Evolutionary conservation across 108 stramenopile species (phyloP).

Genomic region (Seminavis robusta): DNA sequence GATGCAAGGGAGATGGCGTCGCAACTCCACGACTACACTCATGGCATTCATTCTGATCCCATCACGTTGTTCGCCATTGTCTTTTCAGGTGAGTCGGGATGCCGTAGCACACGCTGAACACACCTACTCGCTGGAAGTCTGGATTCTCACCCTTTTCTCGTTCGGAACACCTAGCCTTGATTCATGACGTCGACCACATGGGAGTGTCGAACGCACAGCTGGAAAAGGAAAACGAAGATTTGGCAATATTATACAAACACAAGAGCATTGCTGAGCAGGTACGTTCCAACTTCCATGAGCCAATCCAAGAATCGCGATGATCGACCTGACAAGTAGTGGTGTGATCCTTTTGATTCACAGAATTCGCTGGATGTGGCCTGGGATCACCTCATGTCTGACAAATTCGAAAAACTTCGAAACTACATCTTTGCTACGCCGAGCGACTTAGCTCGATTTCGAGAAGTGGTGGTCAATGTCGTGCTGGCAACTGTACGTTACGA

Average conservation of each 20-base stretch:
- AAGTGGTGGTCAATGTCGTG: conserved; percentile 40
- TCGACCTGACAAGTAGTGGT: no score
- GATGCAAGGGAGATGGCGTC: conserved; percentile 7
- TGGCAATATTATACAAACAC: conserved; percentile 53
- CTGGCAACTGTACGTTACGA: conserved; percentile 20
- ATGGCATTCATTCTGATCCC: no score
- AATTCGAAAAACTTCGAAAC: conserved; percentile 18
- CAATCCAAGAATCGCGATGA: no score
- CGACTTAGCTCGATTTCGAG: conserved; percentile 39
- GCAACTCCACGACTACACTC: conserved; percentile 21
- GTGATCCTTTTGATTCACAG: no score
- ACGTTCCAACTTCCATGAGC: no score
- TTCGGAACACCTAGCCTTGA: no score
- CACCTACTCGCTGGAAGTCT: no score
- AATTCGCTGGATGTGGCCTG: conserved; percentile 46
- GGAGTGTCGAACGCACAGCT: conserved; percentile 33
- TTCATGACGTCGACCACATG: no score
- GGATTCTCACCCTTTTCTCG: no score
- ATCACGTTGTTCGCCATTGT: no score
- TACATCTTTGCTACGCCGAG: conserved; percentile 18
- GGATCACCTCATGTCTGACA: conserved; percentile 22
- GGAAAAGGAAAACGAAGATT: conserved; percentile 17
- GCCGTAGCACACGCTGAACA: no score
- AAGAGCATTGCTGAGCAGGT: conserved; percentile 58
- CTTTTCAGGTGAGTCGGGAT: no score